Base-by-base conservation (phyloP, 2,329 filamentous ascomycete species). In the Penicillium brasilianum region DNA sequence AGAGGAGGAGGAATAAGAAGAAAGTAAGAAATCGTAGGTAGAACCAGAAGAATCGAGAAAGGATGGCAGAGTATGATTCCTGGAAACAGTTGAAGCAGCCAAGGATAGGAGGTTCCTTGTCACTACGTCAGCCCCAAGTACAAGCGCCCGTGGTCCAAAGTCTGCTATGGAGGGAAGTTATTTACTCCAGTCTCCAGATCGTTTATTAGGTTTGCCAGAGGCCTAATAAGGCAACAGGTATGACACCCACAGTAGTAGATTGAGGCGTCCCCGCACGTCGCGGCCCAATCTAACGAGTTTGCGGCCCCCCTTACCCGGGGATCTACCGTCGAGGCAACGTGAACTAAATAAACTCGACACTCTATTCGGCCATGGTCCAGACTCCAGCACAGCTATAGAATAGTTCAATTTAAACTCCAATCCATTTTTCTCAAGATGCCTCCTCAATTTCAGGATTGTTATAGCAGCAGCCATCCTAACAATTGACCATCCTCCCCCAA, bases 371-470 rank as follows among this genome's bases (percentile, higher is more conserved):
- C 46, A 34, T 50, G 28, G 28, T 22, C 28, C 46, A 32, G 46
- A 30, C 44, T 48, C 44, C 22, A n/a, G 10, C 14, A 48, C 8
- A 10, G 6, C 4, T 44, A 41, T 41, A n/a, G 34, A 36, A 11
- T 14, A 36, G 9, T 36, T 14, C 34, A n/a, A 20, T 36, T 14
- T 13, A n/a, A 20, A 22, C 39, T 20, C 18, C 4, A 7, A 4
- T 28, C 22, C 43, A 46, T 44, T 18, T 44, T 18, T 20, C 20
- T 28, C 37, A 4, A 28, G 5, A 28, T 14, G 4, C 14, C 22
- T 25, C 43, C 46, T 20, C 46, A 49, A 49, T 34, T 30, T 55
- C n/a, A 22, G 28, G 53, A 55, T 46, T 55, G 28, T 43, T 36
- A 43, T 36, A 48, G 14, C 16, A n/a, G 18, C 37, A 25, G 25